phyloP scores from a whole-genome alignment of 176 grass and related monocot species.

The Oryza punctata region DNA sequence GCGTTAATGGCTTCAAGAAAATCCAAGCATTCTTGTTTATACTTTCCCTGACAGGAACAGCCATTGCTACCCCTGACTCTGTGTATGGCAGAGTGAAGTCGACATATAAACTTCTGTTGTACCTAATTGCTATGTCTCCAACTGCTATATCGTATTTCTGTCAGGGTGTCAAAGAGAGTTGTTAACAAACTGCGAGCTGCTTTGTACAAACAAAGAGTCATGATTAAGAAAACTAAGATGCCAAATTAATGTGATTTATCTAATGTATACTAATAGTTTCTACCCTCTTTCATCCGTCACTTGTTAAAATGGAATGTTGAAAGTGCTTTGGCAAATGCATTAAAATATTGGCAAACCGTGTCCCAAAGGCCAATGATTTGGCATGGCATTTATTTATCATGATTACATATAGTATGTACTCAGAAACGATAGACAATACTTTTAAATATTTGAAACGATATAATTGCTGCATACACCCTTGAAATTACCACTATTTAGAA shows the following conservation, averaged over 20 bases:
- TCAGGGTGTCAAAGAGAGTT: neutral
- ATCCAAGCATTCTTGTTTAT: conserved; percentile 44
- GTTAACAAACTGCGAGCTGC: neutral
- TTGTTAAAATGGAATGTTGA: too few species aligned
- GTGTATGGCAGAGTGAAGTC: conserved; percentile 64
- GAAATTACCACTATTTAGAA: too few species aligned
- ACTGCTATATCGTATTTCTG: conserved; percentile 50
- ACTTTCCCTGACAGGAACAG: conserved; percentile 37
- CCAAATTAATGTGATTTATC: neutral
- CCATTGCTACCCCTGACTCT: conserved; percentile 55
- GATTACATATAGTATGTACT: neutral
- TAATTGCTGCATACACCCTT: too few species aligned
- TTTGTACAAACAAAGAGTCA: neutral
- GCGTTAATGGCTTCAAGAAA: conserved; percentile 61
- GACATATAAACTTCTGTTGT: conserved; percentile 35
- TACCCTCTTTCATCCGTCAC: too few species aligned
- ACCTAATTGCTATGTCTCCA: conserved; percentile 65
- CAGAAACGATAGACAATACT: too few species aligned
- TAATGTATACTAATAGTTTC: too few species aligned
- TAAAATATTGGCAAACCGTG: too few species aligned
- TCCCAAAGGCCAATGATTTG: too few species aligned
- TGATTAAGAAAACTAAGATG: neutral
- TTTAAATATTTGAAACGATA: too few species aligned
- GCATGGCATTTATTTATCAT: too few species aligned
- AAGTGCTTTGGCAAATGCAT: too few species aligned